Percentiles rank a stretch among this genome's conserved stretches.
Evolutionary conservation across 208 protist species (phyloP).

Genomic region (Polymyxa betae): DNA sequence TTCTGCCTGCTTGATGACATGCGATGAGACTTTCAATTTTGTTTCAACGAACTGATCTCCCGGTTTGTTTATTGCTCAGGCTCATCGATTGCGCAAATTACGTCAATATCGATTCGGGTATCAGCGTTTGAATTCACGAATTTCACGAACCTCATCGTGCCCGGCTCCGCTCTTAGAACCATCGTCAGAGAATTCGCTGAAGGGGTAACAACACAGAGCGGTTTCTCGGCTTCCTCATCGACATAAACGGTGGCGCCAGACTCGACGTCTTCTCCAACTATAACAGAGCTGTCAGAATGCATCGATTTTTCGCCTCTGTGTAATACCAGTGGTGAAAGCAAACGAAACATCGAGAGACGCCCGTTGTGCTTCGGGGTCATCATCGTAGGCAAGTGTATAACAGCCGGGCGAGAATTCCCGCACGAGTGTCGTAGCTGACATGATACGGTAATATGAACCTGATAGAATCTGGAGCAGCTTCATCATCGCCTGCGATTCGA

Average conservation of each 20-base stretch:
- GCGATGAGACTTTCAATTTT: too few species aligned
- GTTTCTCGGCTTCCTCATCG: slow-evolving; percentile 47
- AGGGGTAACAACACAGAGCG: neutral
- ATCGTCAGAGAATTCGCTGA: neutral
- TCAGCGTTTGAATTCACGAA: neutral
- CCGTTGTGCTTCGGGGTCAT: neutral
- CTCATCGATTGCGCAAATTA: slow-evolving; percentile 7
- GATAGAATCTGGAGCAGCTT: slow-evolving; percentile 22
- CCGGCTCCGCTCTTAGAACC: neutral
- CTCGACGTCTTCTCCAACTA: slow-evolving; percentile 9
- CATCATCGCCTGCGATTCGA: neutral
- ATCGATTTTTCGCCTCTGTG: too few species aligned
- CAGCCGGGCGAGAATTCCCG: neutral
- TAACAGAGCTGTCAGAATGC: too few species aligned
- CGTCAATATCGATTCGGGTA: slow-evolving; percentile 3
- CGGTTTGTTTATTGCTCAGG: too few species aligned
- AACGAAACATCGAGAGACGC: neutral
- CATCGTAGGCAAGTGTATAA: slow-evolving; percentile 2
- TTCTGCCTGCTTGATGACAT: too few species aligned
- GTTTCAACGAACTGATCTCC: too few species aligned
- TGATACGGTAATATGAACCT: neutral
- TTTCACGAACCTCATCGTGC: slow-evolving; percentile 48
- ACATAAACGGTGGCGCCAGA: neutral
- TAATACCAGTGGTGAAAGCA: neutral
- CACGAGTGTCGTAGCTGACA: neutral